Base-by-base conservation (phyloP, 2,329 filamentous ascomycete genomes). In the Penicillium sp. region DNA sequence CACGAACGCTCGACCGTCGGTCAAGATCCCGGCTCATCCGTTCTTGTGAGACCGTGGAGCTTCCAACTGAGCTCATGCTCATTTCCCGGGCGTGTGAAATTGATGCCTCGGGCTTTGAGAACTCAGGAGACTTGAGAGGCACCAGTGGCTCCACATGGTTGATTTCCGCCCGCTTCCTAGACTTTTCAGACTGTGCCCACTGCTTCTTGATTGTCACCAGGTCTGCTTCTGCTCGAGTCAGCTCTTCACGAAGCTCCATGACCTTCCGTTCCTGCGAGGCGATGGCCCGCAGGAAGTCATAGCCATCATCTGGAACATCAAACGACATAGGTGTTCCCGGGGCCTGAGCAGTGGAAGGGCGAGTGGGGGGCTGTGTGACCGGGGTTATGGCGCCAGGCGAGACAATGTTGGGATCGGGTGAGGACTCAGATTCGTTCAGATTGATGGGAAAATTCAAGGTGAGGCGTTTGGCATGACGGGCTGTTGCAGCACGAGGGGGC, bases 221-320 rank as follows among this genome's bases (percentile, higher is more conserved):
- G 43, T 96, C 89, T 11, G 78, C 76, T 70, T 99, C 93, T 6
- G 94, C 93, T 56, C 86, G 87, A 23, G 79, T 77, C n/a, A 99
- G 79, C 72, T 97, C 93, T 71, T 99, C 94, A 56, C 87, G 88
- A 48, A 99, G 78, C 74, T 97, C 94, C 53, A 99, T 77, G 1
- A 99, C 93, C 61, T 85, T 86, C 53, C 94, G 83, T 76, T 99
- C 94, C 75, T 97, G 92, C 13, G 90, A 87, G 41, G 94, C 94
- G 65, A 99, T 88, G 53, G 92, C 89, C 57, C 91, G 92, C 61
- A 99, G 86, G 66, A 97, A 89, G 47, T 86, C 80, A 65, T 81
- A 82, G 47, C 84, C 78, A 57, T 87, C 84, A 35, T 77, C 73
- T 16, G 66, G 55, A 13, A 67, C 64, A 45, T 73, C 68, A 41